Evolutionary conservation across 139 green algal genomes (phyloP).

Genomic region (Astrephomene gubernaculifera): DNA sequence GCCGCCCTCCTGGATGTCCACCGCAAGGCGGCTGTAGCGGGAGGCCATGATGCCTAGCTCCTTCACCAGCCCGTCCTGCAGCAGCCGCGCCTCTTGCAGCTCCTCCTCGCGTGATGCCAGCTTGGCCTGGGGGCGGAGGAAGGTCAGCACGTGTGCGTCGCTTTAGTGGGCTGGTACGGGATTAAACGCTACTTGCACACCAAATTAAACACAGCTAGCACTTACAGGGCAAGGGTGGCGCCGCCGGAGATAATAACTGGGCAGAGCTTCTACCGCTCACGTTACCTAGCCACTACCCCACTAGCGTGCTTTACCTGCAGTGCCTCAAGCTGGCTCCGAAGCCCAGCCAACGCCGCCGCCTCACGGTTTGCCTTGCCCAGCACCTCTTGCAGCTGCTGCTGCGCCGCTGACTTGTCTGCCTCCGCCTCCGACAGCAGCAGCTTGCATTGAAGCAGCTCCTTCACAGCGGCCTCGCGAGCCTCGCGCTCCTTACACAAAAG

Average conservation of each 20-base stretch:
- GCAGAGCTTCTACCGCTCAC: too few relatives aligned
- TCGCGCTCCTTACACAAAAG: constrained; percentile 33
- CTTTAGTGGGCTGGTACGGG: too few relatives aligned
- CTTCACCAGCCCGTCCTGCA: constrained; percentile 61
- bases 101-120: constrained; percentile 49
- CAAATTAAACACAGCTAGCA: too few relatives aligned
- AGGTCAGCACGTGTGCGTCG: too few relatives aligned
- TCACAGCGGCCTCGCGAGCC: constrained; percentile 39
- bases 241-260: too few relatives aligned
- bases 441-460: constrained; percentile 53
- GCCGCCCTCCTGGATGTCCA: constrained; percentile 26
- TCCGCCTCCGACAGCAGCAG: constrained; percentile 60
- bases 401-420: neutral
- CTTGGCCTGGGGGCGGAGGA: constrained; percentile 5
- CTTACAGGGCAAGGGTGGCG: too few relatives aligned
- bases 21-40: constrained; percentile 41
- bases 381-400: constrained; percentile 15
- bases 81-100: constrained; percentile 37
- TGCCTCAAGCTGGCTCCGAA: constrained; percentile 29
- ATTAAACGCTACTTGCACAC: too few relatives aligned
- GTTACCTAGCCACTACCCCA: too few relatives aligned
- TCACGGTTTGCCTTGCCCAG: constrained; percentile 24
- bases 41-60: constrained; percentile 64
- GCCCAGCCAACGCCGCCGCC: constrained; percentile 14
- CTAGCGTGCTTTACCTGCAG: constrained; percentile 7